Evolutionary conservation across 495 filamentous ascomycete genomes (phyloP), one percentile per base, ranked within the genome.

Genomic region (Xylaria scruposa): DNA sequence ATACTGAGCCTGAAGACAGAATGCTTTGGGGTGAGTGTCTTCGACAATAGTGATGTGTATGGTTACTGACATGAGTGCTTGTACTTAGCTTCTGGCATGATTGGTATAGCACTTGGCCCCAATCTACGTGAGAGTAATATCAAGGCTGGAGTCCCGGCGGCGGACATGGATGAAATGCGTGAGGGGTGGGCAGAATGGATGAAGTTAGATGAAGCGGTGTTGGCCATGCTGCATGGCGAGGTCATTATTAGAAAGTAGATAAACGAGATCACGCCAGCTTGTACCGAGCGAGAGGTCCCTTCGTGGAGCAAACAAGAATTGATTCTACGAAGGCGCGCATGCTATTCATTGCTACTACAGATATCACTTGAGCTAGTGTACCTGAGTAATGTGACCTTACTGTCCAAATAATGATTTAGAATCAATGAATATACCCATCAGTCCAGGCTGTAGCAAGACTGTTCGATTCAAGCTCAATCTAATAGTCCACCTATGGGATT

Each of bases 181-280:
- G 72, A 78, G 63, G 82, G 74, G n/a, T 85, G 82, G 83, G 72
- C 78, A 71, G 78, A 78, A 73, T 86, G 82, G 82, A 74, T 71
- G 36, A 73, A 73, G 53, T 73, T 58, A 58, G 80, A 79, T n/a
- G 78, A 82, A 73, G 80, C 78, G 44, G 78, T 67, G 4, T 71
- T 82, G 67, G 79, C 77, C n/a, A 76, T 78, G 70, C 61, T 85
- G 74, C 76, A 83, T 44, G 84, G 84, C 40, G 83, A 85, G 74
- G 77, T 83, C 33, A 67, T 85, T 21, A 74, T 81, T n/a, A 73
- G 73, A 44, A 83, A 81, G 72, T 81, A 77, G 62, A 49, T 56
- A 12, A 15, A 38, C 17, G 47, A 21, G 58, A n/a, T 60, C 13
- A 29, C 26, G 47, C 47, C n/a, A 15, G 47, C 19, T 21, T 19